These are phyloP conservation scores for Blastobotrys malaysiensis DNA, from an alignment of 1,139 yeast species.

Conservation along the genomic window DNA sequence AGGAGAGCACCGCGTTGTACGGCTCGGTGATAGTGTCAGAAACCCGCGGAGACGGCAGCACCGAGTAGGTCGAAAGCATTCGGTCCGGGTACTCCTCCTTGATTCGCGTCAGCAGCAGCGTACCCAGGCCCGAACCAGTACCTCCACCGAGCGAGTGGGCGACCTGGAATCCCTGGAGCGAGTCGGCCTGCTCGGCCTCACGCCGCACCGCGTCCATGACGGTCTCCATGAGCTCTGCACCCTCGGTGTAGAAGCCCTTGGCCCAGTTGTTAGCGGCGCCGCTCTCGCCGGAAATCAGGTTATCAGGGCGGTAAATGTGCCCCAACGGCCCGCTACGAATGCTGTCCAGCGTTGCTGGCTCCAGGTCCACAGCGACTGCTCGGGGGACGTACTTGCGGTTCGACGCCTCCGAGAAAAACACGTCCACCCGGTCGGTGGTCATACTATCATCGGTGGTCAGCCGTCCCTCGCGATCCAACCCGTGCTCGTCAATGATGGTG, in stretches of 20 bases:
- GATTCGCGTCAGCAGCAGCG: constrained; percentile 37
- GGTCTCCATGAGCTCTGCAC: constrained; percentile 43
- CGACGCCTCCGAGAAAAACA: constrained; percentile 33
- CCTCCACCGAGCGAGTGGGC: constrained; percentile 46
- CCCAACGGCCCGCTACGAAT: constrained; percentile 41
- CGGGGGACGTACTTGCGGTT: constrained; percentile 42
- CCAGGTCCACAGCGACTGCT: constrained; percentile 42
- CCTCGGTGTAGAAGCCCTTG: constrained; percentile 44
- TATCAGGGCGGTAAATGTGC: constrained; percentile 42
- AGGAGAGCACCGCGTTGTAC: constrained; percentile 39
- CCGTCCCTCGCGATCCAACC: constrained; percentile 51
- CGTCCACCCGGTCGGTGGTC: constrained; percentile 29
- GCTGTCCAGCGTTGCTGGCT: constrained; percentile 43
- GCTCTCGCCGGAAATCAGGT: constrained; percentile 39
- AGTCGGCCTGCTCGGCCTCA: constrained; percentile 43
- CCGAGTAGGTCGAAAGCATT: constrained; percentile 44
- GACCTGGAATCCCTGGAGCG: constrained; percentile 44
- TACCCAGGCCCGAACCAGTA: constrained; percentile 44
- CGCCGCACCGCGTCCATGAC: constrained; percentile 43
- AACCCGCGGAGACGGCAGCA: constrained; percentile 41
- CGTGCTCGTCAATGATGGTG: constrained; percentile 62
- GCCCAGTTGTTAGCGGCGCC: constrained; percentile 50
- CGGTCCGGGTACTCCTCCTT: constrained; percentile 43
- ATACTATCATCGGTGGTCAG: constrained; percentile 31
- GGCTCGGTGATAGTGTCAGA: constrained; percentile 45